Conservation (phyloP, 179 eudicot species). For the Beta corolliflora region DNA sequence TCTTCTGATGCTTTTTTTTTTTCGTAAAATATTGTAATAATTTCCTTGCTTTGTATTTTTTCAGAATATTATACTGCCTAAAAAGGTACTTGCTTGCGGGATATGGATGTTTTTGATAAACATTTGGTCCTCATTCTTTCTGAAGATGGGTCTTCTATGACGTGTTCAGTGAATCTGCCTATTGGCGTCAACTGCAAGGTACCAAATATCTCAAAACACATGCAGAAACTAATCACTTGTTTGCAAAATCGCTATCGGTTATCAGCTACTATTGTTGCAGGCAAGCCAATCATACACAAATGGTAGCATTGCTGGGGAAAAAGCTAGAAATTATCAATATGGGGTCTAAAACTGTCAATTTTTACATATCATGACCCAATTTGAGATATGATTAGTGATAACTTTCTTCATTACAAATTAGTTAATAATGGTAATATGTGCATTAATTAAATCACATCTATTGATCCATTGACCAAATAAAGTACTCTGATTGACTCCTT, state of each 20-base stretch:
- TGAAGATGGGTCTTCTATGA: conserved; percentile 54
- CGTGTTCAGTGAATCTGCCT: conserved; percentile 78
- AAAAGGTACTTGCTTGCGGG: conserved; percentile 63
- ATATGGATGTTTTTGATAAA: conserved; percentile 78
- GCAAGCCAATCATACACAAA: too few relatives aligned
- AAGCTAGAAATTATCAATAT: not conserved
- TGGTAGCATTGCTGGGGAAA: not conserved
- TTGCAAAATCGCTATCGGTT: not conserved
- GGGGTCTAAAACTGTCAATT: not conserved
- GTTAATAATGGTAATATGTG: not conserved
- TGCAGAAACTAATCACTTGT: not conserved
- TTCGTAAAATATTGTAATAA: conserved; percentile 2
- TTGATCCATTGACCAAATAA: not conserved
- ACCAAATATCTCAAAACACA: not conserved
- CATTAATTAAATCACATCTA: not conserved
- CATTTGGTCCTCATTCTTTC: conserved; percentile 72
- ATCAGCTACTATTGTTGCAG: too few relatives aligned
- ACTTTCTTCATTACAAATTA: not conserved
- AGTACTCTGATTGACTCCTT: not conserved
- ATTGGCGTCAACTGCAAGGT: conserved; percentile 59
- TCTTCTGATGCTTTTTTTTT: not conserved
- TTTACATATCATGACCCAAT: not conserved
- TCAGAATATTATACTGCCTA: conserved; percentile 71
- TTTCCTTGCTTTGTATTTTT: conserved; percentile 10
- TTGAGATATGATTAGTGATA: too few relatives aligned